These are phyloP conservation scores for Exobasidium rhododendri DNA, from an alignment of 1,284 basidiomycete genomes.

Conservation along the genomic window DNA sequence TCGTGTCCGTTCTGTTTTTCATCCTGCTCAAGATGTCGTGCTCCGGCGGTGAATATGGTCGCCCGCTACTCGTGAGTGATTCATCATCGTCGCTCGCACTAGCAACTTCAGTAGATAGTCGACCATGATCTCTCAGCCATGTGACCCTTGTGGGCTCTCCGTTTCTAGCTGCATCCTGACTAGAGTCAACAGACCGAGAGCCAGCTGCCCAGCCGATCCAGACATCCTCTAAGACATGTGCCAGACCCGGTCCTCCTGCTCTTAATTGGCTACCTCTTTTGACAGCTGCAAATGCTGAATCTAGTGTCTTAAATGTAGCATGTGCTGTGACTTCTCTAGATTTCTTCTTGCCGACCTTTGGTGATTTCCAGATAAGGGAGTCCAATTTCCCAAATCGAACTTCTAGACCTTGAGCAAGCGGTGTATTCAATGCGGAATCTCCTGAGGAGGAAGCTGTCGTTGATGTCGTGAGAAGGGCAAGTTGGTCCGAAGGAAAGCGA, in stretches of 20 bases:
- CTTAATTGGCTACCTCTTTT: slow-evolving; percentile 34
- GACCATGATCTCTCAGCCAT: slow-evolving; percentile 9
- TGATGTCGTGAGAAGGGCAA: slow-evolving; percentile 19
- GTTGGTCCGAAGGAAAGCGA: slow-evolving; percentile 39
- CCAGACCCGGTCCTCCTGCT: slow-evolving; percentile 17
- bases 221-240: slow-evolving; percentile 34
- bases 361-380: slow-evolving; percentile 26
- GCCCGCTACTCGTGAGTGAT: too few species aligned
- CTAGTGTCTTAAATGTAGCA: slow-evolving; percentile 32
- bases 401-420: slow-evolving; percentile 25
- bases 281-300: slow-evolving; percentile 39
- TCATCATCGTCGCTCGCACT: not conserved
- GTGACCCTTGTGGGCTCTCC: slow-evolving; percentile 2
- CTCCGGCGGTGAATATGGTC: not conserved
- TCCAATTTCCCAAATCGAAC: slow-evolving; percentile 33
- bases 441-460: slow-evolving; percentile 2
- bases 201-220: slow-evolving; percentile 42
- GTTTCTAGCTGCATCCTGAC: not conserved
- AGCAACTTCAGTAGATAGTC: not conserved
- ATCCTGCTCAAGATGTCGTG: slow-evolving; percentile 2
- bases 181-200: not conserved
- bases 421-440: slow-evolving; percentile 23
- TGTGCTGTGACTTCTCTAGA: slow-evolving; percentile 37
- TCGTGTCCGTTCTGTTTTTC: not conserved
- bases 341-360: slow-evolving; percentile 12